phyloP scores from a whole-genome alignment of 106 monocot genomes.

The Allium fistulosum region DNA sequence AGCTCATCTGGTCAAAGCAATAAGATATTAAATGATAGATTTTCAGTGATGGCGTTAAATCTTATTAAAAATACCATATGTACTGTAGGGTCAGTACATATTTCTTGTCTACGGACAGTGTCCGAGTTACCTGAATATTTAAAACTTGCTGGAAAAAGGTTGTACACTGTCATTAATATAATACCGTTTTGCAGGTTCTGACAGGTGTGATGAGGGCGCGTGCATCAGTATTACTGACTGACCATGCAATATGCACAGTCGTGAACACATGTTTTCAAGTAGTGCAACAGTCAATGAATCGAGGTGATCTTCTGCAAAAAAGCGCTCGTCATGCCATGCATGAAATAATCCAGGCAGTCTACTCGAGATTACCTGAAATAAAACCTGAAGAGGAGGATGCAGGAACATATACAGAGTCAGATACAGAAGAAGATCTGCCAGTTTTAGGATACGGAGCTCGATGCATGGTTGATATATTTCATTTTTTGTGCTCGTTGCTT shows the following conservation, averaged over 20 bases:
- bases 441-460: conserved; percentile 36
- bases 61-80: too few relatives aligned
- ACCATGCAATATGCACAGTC: conserved; percentile 77
- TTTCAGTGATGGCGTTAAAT: too few relatives aligned
- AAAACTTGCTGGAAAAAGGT: too few relatives aligned
- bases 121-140: too few relatives aligned
- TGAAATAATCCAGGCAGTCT: conserved; percentile 74
- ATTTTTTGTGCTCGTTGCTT: conserved; percentile 72
- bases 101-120: too few relatives aligned
- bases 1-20: too few relatives aligned
- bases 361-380: conserved; percentile 50
- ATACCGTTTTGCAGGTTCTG: conserved; percentile 32
- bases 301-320: conserved; percentile 72
- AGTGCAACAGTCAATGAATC: conserved; percentile 53
- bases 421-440: conserved; percentile 12
- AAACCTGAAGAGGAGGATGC: conserved; percentile 8
- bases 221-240: conserved; percentile 45
- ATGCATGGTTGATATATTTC: conserved; percentile 81
- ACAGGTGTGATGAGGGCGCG: conserved; percentile 27
- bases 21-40: too few relatives aligned
- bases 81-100: too few relatives aligned
- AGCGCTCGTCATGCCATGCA: conserved; percentile 65
- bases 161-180: too few relatives aligned
- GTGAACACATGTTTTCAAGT: conserved; percentile 88
- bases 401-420: conserved; percentile 17